These are phyloP conservation scores for Lasiosphaeria miniovina DNA, from an alignment of 495 filamentous ascomycete genomes.

Conservation along the genomic window DNA sequence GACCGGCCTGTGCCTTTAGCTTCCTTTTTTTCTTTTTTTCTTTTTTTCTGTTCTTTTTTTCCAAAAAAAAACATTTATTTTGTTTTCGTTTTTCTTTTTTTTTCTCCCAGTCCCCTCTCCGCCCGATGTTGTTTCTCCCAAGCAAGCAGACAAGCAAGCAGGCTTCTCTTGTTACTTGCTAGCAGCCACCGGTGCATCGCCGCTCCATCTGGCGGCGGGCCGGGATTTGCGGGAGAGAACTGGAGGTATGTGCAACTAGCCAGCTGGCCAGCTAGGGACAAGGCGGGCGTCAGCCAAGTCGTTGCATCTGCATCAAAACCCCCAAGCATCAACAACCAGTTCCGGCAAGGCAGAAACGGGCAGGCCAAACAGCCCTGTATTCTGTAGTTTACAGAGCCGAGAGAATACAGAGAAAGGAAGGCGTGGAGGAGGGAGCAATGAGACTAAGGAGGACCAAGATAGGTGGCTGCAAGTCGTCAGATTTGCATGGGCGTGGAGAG, in stretches of 20 bases:
- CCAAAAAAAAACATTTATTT: constrained; percentile 1
- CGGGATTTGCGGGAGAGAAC: constrained; percentile 17
- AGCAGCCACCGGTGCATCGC: constrained; percentile 10
- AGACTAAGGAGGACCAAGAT: constrained; percentile 1
- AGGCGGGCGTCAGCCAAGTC: constrained; percentile 14
- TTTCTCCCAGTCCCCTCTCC: constrained; percentile 7
- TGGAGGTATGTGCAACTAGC: constrained; percentile 16
- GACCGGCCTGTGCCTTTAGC: constrained; percentile 16
- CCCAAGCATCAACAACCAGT: constrained; percentile 7
- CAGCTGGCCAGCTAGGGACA: no score
- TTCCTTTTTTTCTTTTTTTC: neutral
- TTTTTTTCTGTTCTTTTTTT: constrained; percentile 8
- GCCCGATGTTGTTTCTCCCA: neutral
- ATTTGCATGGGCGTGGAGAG: constrained; percentile 18
- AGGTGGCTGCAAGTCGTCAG: constrained; percentile 13
- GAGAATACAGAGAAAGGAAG: constrained; percentile 5
- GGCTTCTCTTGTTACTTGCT: constrained; percentile 6
- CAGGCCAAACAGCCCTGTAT: constrained; percentile 3
- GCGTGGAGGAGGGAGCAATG: neutral
- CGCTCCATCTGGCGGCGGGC: constrained; percentile 17
- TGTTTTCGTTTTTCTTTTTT: constrained; percentile 1
- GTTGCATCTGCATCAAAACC: constrained; percentile 15
- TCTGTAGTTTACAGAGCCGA: constrained; percentile 11
- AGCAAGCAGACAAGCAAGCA: neutral
- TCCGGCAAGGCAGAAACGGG: constrained; percentile 18